phyloP scores from a whole-genome alignment of 2,329 filamentous ascomycete genomes.

The Ilyonectria mors-panacis region DNA sequence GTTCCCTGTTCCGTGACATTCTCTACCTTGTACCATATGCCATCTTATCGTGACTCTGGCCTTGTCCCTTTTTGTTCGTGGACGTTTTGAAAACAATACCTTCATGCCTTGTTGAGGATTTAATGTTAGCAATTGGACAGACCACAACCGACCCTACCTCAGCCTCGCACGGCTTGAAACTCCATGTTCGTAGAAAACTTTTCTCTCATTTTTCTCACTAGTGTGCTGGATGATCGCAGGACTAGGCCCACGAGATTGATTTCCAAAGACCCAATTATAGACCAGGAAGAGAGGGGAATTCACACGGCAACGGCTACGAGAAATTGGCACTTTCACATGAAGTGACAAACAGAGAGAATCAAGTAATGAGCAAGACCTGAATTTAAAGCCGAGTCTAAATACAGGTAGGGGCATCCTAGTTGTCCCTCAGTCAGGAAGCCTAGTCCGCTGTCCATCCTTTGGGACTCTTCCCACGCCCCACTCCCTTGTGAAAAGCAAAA shows the following conservation, averaged over 20 bases:
- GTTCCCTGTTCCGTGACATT: too few relatives aligned
- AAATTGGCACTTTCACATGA: background rate
- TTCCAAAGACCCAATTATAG: too few relatives aligned
- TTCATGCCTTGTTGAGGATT: too few relatives aligned
- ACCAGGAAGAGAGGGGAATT: too few relatives aligned
- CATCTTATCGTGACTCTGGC: background rate
- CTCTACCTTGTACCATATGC: background rate
- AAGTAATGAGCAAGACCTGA: conserved; percentile 34
- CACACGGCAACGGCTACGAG: too few relatives aligned
- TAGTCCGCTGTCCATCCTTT: conserved; percentile 27
- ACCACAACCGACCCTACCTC: too few relatives aligned
- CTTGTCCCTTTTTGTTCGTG: background rate
- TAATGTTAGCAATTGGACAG: too few relatives aligned
- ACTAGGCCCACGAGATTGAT: too few relatives aligned
- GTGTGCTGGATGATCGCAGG: too few relatives aligned
- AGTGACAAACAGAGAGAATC: conserved; percentile 2
- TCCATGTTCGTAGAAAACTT: too few relatives aligned
- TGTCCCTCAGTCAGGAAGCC: conserved; percentile 38
- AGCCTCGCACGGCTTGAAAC: too few relatives aligned
- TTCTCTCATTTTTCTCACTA: too few relatives aligned
- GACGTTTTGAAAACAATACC: background rate
- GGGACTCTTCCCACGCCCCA: conserved; percentile 35
- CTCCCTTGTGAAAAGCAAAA: conserved; percentile 40
- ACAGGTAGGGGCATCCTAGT: conserved; percentile 39
- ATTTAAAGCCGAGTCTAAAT: conserved; percentile 46